Conservation (phyloP, 148 eudicot genomes). For the Linanthus parryae region DNA sequence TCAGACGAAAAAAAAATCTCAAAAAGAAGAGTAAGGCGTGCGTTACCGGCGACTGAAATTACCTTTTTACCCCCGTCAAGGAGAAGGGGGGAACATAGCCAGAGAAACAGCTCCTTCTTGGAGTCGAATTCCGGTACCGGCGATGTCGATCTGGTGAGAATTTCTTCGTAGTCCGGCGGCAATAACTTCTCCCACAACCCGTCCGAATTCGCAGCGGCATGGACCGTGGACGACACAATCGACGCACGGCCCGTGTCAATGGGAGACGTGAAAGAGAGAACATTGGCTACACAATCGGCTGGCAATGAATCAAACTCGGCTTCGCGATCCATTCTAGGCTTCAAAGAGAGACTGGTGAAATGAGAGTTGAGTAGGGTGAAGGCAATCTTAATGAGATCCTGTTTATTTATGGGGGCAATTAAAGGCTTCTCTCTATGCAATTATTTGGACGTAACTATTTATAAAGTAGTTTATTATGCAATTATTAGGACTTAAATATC, state of each 20-base stretch:
- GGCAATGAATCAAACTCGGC: constrained; percentile 28
- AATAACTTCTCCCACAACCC: constrained; percentile 29
- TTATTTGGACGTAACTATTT: too few relatives aligned
- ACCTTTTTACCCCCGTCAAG: constrained; percentile 38
- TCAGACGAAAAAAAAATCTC: too few relatives aligned
- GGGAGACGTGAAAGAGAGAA: constrained; percentile 31
- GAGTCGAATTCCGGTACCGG: constrained; percentile 21
- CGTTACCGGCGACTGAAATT: not conserved
- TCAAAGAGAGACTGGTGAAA: too few relatives aligned
- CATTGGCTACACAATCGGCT: constrained; percentile 26
- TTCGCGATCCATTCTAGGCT: too few relatives aligned
- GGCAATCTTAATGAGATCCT: too few relatives aligned
- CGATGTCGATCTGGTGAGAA: constrained; percentile 14
- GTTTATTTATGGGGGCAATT: too few relatives aligned
- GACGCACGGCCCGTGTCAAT: constrained; percentile 18
- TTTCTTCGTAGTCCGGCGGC: constrained; percentile 31
- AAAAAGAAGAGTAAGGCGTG: too few relatives aligned
- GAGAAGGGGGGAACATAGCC: constrained; percentile 26
- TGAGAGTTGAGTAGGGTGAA: too few relatives aligned
- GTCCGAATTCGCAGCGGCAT: constrained; percentile 25
- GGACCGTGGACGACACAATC: constrained; percentile 6
- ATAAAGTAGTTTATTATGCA: too few relatives aligned
- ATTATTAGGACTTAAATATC: too few relatives aligned
- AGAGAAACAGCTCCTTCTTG: constrained; percentile 32
- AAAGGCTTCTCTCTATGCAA: too few relatives aligned